These are phyloP conservation scores for Diaporthe vaccinii DNA, from an alignment of 2,329 filamentous ascomycete genomes.

Conservation along the genomic window DNA sequence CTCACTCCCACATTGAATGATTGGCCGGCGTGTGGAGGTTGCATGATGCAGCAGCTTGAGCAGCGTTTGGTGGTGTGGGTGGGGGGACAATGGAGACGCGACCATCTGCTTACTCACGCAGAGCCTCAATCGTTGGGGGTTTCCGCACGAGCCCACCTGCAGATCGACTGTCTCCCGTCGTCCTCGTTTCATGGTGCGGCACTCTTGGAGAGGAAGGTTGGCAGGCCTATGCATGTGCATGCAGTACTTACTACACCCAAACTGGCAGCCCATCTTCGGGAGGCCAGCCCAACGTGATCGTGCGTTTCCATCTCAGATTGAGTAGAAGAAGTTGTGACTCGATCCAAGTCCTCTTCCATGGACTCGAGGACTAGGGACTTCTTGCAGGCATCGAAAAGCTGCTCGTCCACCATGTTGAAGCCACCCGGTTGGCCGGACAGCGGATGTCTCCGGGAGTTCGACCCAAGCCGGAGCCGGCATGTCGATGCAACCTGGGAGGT, in stretches of 20 bases:
- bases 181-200: background rate
- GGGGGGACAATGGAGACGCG: background rate
- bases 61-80: conserved; percentile 9
- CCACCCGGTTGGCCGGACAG: background rate
- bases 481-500: conserved; percentile 19
- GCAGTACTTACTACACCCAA: conserved; percentile 16
- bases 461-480: conserved; percentile 19
- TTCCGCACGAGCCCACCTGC: conserved; percentile 18
- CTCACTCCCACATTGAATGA: background rate
- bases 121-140: conserved; percentile 34
- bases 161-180: conserved; percentile 1
- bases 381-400: background rate
- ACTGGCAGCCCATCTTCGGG: background rate
- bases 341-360: background rate
- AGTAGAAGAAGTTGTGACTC: background rate
- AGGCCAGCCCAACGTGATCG: conserved; percentile 7
- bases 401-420: background rate
- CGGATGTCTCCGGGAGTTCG: background rate
- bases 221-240: conserved; percentile 2
- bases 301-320: conserved; percentile 8
- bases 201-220: background rate
- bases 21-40: conserved; percentile 18
- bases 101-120: conserved; percentile 22
- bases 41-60: conserved; percentile 31
- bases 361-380: background rate